A percentile compares a stretch with the other conserved stretches of the same genome.
These are phyloP conservation scores for Shiraia bambusicola DNA, from an alignment of 2,329 filamentous ascomycete species.

Conservation along the genomic window DNA sequence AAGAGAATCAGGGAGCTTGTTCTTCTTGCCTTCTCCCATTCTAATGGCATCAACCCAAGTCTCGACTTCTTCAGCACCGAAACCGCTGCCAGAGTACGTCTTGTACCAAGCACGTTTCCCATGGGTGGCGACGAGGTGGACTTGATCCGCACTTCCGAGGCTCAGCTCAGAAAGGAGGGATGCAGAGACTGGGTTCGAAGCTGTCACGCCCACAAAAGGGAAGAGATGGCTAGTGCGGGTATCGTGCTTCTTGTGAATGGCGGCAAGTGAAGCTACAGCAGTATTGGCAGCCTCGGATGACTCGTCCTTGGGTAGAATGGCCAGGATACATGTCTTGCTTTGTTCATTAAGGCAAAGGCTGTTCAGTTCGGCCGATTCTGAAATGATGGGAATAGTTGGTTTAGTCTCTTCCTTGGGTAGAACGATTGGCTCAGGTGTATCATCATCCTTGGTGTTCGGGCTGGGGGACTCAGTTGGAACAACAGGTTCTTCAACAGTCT, in stretches of 20 bases:
- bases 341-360: conserved; percentile 73
- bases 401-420: conserved; percentile 55
- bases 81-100: conserved; percentile 62
- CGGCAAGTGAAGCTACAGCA: conserved; percentile 59
- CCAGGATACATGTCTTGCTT: conserved; percentile 80
- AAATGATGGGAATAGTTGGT: conserved; percentile 66
- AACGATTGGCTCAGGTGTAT: conserved; percentile 51
- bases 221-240: conserved; percentile 69
- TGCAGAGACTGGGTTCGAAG: conserved; percentile 58
- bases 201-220: conserved; percentile 76
- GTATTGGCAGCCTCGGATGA: conserved; percentile 50
- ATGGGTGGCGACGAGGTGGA: conserved; percentile 81
- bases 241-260: conserved; percentile 74
- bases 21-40: conserved; percentile 81
- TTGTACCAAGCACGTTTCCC: conserved; percentile 85
- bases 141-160: conserved; percentile 54
- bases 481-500: conserved; percentile 51
- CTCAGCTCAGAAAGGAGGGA: conserved; percentile 63
- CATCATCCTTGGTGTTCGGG: conserved; percentile 48
- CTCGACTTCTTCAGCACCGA: conserved; percentile 66
- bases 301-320: conserved; percentile 46
- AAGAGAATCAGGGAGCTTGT: conserved; percentile 61
- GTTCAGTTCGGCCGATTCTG: conserved; percentile 63
- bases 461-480: conserved; percentile 58
- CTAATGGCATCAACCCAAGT: conserved; percentile 89